Conservation (phyloP, 805 yeast species). For the Babjeviella inositovora region DNA sequence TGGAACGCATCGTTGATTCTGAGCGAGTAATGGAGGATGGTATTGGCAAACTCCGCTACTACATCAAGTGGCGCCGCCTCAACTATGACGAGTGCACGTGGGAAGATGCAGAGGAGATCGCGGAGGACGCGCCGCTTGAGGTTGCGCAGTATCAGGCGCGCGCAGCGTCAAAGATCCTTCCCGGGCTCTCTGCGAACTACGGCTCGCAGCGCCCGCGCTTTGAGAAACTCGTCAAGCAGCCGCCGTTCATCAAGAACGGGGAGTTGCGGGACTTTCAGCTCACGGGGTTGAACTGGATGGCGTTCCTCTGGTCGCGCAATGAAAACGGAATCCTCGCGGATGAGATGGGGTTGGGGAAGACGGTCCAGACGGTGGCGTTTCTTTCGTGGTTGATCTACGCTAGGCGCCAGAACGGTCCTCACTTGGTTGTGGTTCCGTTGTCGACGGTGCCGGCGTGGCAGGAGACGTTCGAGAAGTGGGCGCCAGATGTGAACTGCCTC, state of each 20-base stretch:
- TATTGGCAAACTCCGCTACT: slow-evolving; percentile 55
- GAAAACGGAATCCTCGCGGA: slow-evolving; percentile 97
- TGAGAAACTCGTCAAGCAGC: slow-evolving; percentile 77
- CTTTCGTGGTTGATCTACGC: slow-evolving; percentile 91
- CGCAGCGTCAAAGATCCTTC: slow-evolving; percentile 69
- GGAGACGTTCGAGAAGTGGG: slow-evolving; percentile 95
- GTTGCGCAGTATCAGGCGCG: slow-evolving; percentile 76
- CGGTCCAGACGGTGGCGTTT: slow-evolving; percentile 92
- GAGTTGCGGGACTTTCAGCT: slow-evolving; percentile 93
- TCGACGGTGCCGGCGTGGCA: slow-evolving; percentile 99
- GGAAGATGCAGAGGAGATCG: slow-evolving; percentile 87
- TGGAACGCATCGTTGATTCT: slow-evolving; percentile 81
- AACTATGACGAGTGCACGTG: slow-evolving; percentile 94
- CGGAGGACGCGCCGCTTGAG: slow-evolving; percentile 66
- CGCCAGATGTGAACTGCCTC: slow-evolving; percentile 89
- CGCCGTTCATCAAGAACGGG: slow-evolving; percentile 79
- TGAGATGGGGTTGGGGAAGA: slow-evolving; percentile 98
- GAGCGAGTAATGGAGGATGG: slow-evolving; percentile 60
- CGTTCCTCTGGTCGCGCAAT: slow-evolving; percentile 92
- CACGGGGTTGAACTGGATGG: slow-evolving; percentile 99
- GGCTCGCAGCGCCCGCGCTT: slow-evolving; percentile 70
- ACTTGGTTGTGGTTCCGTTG: slow-evolving; percentile 87
- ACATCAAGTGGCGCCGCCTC: slow-evolving; percentile 86
- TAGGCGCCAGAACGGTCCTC: slow-evolving; percentile 95
- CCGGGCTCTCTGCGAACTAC: slow-evolving; percentile 66